Percentiles rank a stretch among this genome's conserved stretches.
Conservation (phyloP, 257 asterid genomes). For the Fraxinus pennsylvanica region DNA sequence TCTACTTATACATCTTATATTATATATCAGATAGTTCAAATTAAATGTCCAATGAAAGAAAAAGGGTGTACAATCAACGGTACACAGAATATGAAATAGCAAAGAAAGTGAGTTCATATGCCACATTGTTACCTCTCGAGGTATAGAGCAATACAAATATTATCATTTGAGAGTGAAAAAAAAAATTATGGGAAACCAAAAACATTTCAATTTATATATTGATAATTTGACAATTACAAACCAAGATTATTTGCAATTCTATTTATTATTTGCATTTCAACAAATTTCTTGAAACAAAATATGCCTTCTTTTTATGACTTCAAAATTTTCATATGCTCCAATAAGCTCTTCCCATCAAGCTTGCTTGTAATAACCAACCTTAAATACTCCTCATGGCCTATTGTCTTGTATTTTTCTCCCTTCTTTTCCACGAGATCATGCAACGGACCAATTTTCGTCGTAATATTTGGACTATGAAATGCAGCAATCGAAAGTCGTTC, state of each 20-base stretch:
- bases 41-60: no score
- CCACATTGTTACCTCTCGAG: no score
- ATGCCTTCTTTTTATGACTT: not conserved
- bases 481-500: slow-evolving; percentile 39
- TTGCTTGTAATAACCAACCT: slow-evolving; percentile 27
- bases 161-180: no score
- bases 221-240: not conserved
- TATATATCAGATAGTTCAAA: no score
- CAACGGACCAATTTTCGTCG: slow-evolving; percentile 26
- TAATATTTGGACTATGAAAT: slow-evolving; percentile 33
- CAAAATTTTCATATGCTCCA: slow-evolving; percentile 24
- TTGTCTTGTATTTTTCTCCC: slow-evolving; percentile 30
- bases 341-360: slow-evolving; percentile 42
- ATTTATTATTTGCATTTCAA: not conserved
- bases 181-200: no score
- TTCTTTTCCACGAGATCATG: slow-evolving; percentile 12
- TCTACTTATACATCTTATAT: no score
- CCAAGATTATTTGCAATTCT: no score
- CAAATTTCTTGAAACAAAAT: not conserved
- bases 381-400: slow-evolving; percentile 25
- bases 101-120: no score
- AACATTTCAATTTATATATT: not conserved
- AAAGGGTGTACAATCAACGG: no score
- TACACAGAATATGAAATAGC: no score
- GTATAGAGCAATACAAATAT: no score